Percentiles rank a stretch among this genome's conserved stretches.
phyloP scores from a whole-genome alignment of 2,329 filamentous ascomycete species.

The Cladosporium sp. region DNA sequence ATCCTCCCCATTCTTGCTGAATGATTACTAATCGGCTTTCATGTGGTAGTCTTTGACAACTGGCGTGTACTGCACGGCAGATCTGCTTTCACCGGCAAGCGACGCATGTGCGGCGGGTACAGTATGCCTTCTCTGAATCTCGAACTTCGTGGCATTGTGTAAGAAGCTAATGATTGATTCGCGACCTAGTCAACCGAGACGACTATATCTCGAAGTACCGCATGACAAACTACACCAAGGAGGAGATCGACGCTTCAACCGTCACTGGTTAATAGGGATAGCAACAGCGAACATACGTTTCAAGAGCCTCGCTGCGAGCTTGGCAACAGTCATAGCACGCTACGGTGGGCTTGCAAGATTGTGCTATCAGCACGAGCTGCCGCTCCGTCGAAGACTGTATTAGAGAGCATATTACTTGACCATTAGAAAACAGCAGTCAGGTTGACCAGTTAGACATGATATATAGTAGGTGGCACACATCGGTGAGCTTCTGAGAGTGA shows the following conservation, averaged over 20 bases:
- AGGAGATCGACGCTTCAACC: conserved; percentile 29
- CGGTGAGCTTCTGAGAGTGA: no score
- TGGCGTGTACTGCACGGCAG: conserved; percentile 91
- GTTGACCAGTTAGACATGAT: no score
- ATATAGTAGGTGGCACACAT: no score
- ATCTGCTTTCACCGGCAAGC: conserved; percentile 73
- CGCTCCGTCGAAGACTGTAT: no score
- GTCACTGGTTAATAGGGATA: conserved; percentile 24
- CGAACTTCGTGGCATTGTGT: no score
- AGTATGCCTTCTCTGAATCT: conserved; percentile 54
- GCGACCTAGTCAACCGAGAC: conserved; percentile 65
- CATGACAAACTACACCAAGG: conserved; percentile 58
- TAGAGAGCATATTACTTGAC: no score
- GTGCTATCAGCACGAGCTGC: no score
- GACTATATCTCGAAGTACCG: conserved; percentile 75
- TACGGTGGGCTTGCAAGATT: no score
- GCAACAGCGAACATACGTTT: neutral
- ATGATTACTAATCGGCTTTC: neutral
- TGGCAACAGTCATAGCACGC: no score
- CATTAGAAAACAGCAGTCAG: no score
- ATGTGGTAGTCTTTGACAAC: conserved; percentile 78
- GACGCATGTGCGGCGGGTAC: conserved; percentile 88
- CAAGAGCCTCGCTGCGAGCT: no score
- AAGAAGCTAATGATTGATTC: neutral
- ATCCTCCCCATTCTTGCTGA: neutral